Evolutionary conservation across 1,284 basidiomycete species (phyloP).

Genomic region (Agroathelia rolfsii): DNA sequence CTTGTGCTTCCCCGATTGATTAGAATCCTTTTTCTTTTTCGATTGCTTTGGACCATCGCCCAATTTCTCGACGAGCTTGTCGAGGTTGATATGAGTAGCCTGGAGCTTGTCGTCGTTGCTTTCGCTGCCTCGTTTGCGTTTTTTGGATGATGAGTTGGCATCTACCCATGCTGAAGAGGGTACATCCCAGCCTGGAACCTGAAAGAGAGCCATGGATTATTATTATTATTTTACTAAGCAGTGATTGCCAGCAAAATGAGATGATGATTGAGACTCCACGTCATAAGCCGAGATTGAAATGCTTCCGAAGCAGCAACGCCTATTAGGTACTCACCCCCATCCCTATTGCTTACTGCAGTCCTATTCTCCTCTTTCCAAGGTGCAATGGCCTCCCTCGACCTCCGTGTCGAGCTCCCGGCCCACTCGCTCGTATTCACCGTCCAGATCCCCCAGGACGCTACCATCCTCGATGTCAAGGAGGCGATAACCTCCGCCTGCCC

Average conservation of each 20-base stretch:
- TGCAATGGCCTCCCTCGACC: conserved; percentile 32
- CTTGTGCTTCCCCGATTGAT: conserved; percentile 9
- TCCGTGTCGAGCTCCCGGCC: conserved; percentile 67
- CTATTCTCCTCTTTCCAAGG: neutral
- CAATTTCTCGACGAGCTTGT: conserved; percentile 66
- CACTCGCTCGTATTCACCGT: conserved; percentile 57
- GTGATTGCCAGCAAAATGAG: no score
- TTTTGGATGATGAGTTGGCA: conserved; percentile 32
- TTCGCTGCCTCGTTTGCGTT: conserved; percentile 54
- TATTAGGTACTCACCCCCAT: conserved; percentile 3
- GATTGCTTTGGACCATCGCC: conserved; percentile 16
- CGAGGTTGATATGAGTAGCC: conserved; percentile 57
- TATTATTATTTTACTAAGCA: no score
- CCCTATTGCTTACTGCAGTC: conserved; percentile 4
- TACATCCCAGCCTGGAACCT: conserved; percentile 67
- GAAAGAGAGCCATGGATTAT: conserved; percentile 54
- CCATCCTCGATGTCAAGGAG: conserved; percentile 56
- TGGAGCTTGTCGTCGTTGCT: conserved; percentile 32
- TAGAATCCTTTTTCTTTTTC: conserved; percentile 13
- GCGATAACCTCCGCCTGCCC: conserved; percentile 51
- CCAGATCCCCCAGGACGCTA: conserved; percentile 35
- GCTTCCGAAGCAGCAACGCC: no score
- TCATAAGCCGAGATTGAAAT: no score
- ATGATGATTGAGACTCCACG: no score
- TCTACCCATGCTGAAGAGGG: conserved; percentile 29